phyloP scores from a whole-genome alignment of 1,284 basidiomycete genomes.

The Tylopilus sp. region DNA sequence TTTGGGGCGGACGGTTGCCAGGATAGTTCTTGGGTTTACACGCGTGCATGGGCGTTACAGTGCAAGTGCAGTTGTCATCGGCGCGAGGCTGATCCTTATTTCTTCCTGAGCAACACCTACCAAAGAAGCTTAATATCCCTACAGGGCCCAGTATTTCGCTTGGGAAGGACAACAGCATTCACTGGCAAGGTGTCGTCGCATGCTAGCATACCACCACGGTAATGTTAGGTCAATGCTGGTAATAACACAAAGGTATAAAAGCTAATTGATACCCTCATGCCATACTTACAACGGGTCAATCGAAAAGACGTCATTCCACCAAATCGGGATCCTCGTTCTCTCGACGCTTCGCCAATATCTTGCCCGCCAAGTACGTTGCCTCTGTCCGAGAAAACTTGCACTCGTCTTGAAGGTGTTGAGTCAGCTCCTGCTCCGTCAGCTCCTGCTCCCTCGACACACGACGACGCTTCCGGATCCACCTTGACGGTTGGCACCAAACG shows the following conservation, averaged over 20 bases:
- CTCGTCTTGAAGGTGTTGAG: constrained; percentile 31
- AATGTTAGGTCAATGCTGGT: neutral
- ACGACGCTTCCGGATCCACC: constrained; percentile 20
- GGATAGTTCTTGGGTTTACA: neutral
- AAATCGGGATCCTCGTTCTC: no score
- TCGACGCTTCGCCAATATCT: no score
- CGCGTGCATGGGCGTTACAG: constrained; percentile 25
- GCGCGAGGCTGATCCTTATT: constrained; percentile 13
- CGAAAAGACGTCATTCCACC: no score
- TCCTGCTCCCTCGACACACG: no score
- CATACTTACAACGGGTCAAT: no score
- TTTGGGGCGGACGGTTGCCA: no score
- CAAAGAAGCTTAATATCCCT: constrained; percentile 25
- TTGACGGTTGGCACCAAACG: no score
- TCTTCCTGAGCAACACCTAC: constrained; percentile 5
- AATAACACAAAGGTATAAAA: constrained; percentile 19
- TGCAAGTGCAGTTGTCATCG: constrained; percentile 18
- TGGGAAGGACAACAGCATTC: no score
- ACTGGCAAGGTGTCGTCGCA: no score
- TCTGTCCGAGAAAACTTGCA: constrained; percentile 37
- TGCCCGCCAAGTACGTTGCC: constrained; percentile 34
- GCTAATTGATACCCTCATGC: neutral
- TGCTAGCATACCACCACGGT: no score
- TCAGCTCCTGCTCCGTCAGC: constrained; percentile 32
- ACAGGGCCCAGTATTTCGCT: constrained; percentile 11